These are phyloP conservation scores for Ophiostoma sp. DNA, from an alignment of 2,329 filamentous ascomycete genomes.

Conservation along the genomic window DNA sequence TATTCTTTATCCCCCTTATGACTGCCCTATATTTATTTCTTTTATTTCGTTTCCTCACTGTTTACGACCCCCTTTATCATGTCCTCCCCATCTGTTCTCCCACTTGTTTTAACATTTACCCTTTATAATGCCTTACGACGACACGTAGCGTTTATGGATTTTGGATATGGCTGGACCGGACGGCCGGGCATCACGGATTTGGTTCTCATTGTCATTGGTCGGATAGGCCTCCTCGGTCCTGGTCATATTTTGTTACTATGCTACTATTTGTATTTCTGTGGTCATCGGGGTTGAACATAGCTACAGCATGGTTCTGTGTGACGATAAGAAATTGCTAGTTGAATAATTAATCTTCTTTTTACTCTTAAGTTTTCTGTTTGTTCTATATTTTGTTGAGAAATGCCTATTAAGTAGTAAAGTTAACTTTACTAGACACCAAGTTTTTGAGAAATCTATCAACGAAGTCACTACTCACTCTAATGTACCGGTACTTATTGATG, in stretches of 20 bases:
- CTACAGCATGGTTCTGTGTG: background rate
- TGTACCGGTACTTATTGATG: background rate
- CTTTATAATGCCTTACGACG: slow-evolving; percentile 9
- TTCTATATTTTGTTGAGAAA: background rate
- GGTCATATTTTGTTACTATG: background rate
- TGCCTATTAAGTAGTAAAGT: no score
- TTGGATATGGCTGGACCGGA: background rate
- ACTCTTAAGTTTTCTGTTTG: background rate
- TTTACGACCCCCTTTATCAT: background rate
- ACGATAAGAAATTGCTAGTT: background rate
- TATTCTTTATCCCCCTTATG: background rate
- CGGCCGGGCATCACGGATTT: slow-evolving; percentile 2
- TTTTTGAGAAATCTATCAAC: no score
- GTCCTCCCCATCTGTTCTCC: background rate
- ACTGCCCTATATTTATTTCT: background rate
- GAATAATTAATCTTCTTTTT: background rate
- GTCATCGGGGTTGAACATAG: background rate
- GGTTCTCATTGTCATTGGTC: background rate
- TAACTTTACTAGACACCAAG: no score
- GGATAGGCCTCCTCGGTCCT: background rate
- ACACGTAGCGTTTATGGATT: slow-evolving; percentile 4
- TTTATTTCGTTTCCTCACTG: background rate
- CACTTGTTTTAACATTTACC: background rate
- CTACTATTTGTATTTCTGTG: background rate
- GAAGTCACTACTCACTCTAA: background rate